Percentiles rank a stretch among this genome's conserved stretches.
Evolutionary conservation across 352 stramenopile species (phyloP).

Genomic region (Globisporangium cystogenes): DNA sequence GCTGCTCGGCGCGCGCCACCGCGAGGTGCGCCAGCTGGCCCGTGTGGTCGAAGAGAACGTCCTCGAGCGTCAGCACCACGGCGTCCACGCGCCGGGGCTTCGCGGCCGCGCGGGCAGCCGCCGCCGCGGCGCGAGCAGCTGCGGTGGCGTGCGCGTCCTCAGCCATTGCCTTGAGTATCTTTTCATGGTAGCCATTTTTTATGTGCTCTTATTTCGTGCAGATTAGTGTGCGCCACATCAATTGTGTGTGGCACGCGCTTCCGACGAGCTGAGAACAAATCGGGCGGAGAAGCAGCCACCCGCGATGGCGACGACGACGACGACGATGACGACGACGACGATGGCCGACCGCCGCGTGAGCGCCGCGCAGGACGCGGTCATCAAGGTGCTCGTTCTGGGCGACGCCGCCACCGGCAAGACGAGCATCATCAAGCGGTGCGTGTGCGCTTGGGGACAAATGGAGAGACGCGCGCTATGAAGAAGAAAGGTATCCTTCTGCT

Average conservation of each 20-base stretch:
- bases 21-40: conserved; percentile 73
- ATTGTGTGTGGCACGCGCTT: too few species aligned
- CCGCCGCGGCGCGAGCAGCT: conserved; percentile 3
- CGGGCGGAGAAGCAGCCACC: background rate
- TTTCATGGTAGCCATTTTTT: too few species aligned
- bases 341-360: conserved; percentile 72
- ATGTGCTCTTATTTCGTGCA: too few species aligned
- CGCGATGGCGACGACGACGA: too few species aligned
- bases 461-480: too few species aligned
- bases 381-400: conserved; percentile 90
- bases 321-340: background rate
- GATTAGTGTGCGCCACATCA: too few species aligned
- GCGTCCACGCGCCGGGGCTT: conserved; percentile 63
- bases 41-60: conserved; percentile 85
- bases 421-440: conserved; percentile 90
- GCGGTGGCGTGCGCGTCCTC: too few species aligned
- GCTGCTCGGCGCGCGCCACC: conserved; percentile 68
- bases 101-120: conserved; percentile 27
- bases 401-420: conserved; percentile 91
- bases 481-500: background rate
- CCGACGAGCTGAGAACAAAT: background rate
- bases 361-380: conserved; percentile 82
- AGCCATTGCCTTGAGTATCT: too few species aligned
- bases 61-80: conserved; percentile 81
- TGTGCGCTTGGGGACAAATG: background rate